Evolutionary conservation across 1,284 basidiomycete species (phyloP).

Genomic region (Psilocybe mexicana): DNA sequence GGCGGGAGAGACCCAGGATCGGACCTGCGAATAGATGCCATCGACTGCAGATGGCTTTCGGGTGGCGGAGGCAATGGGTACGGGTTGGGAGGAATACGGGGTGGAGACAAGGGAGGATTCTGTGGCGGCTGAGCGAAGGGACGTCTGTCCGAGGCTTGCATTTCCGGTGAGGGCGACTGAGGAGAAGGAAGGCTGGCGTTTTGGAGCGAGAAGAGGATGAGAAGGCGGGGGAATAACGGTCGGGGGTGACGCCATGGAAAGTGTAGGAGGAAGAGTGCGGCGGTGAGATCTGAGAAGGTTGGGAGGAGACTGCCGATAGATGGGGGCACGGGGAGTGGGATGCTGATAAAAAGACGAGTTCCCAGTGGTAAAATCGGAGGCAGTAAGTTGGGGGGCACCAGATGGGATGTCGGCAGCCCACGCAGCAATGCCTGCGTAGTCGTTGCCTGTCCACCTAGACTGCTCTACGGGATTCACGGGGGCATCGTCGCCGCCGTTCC

Average conservation of each 20-base stretch:
- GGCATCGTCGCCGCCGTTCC: slow-evolving; percentile 20
- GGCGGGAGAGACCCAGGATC: slow-evolving; percentile 36
- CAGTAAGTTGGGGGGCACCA: slow-evolving; percentile 22
- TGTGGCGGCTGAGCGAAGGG: slow-evolving; percentile 31
- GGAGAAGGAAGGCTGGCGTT: slow-evolving; percentile 26
- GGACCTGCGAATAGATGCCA: slow-evolving; percentile 35
- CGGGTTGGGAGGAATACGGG: slow-evolving; percentile 34
- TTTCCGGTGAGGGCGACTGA: slow-evolving; percentile 21
- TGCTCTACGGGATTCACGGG: slow-evolving; percentile 14
- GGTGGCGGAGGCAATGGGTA: slow-evolving; percentile 25
- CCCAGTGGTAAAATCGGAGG: slow-evolving; percentile 15
- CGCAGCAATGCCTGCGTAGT: slow-evolving; percentile 34
- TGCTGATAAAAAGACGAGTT: slow-evolving; percentile 24
- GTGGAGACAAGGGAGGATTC: slow-evolving; percentile 40
- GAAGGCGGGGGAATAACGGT: slow-evolving; percentile 26
- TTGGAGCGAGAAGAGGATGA: slow-evolving; percentile 32
- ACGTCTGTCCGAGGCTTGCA: slow-evolving; percentile 31
- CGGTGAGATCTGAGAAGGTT: slow-evolving; percentile 43
- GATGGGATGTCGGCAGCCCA: slow-evolving; percentile 40
- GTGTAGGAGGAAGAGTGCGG: slow-evolving; percentile 42
- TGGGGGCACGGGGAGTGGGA: slow-evolving; percentile 18
- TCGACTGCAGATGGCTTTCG: slow-evolving; percentile 28
- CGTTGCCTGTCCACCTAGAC: slow-evolving; percentile 28
- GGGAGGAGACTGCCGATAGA: slow-evolving; percentile 34
- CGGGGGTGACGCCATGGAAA: slow-evolving; percentile 44